A percentile compares a stretch with the other conserved stretches of the same genome.
Conservation (phyloP, 768 basidiomycete genomes). For the Boletus bicolor region DNA sequence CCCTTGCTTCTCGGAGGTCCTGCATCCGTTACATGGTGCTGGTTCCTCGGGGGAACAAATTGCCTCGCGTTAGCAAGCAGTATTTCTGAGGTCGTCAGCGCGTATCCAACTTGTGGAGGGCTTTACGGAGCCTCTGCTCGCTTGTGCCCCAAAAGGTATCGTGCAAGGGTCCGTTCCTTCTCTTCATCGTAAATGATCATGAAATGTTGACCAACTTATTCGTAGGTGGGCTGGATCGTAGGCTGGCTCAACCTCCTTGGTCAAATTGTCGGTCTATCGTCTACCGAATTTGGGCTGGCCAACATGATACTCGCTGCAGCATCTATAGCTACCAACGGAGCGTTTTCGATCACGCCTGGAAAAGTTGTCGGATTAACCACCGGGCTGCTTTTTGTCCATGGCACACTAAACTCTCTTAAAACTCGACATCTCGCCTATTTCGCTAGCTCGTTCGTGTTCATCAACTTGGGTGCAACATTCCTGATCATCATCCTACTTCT, state of each 20-base stretch:
- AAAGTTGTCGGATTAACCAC: constrained; percentile 42
- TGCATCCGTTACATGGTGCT: constrained; percentile 37
- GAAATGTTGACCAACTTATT: not conserved
- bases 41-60: constrained; percentile 29
- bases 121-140: constrained; percentile 77
- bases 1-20: constrained; percentile 37
- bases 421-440: constrained; percentile 33
- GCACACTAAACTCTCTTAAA: constrained; percentile 44
- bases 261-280: constrained; percentile 29
- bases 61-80: constrained; percentile 31
- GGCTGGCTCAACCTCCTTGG: constrained; percentile 34
- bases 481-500: constrained; percentile 43
- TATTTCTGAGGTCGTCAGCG: constrained; percentile 31
- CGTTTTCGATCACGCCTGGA: constrained; percentile 35
- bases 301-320: constrained; percentile 31
- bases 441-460: constrained; percentile 39
- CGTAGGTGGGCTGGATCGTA: constrained; percentile 28
- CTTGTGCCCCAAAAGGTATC: constrained; percentile 59
- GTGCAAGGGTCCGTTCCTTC: constrained; percentile 49
- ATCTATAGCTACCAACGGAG: constrained; percentile 27
- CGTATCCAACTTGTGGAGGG: constrained; percentile 31
- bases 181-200: not conserved
- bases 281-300: constrained; percentile 38
- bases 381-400: constrained; percentile 41
- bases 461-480: constrained; percentile 43